Evolutionary conservation across 306 rosid species (phyloP), one percentile per base, ranked within the genome.

Genomic region (Quercus variabilis): DNA sequence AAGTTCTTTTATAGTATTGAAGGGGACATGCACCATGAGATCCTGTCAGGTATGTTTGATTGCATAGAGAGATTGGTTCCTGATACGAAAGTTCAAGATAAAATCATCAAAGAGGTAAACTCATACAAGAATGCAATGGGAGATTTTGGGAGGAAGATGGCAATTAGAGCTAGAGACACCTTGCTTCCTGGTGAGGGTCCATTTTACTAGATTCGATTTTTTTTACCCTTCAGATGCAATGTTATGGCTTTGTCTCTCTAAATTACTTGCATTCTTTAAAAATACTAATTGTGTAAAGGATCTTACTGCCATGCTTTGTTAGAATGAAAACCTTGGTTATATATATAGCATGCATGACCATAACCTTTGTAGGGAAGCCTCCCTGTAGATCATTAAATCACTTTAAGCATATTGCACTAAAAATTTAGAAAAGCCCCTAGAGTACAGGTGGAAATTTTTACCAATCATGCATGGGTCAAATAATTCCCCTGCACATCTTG

Each of bases 131-230:
- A 82, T 77, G 91, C 90, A 55, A 89, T 81, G 30, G 94, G 93
- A 76, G 98, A 94, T 86, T 94, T 94, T 83, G 91, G 91, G 79
- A 89, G 98, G 79, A 92, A 89, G 89, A 90, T 91, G 97, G 94
- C 98, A 71, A 86, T 91, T 78, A 88, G 97, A 79, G 94, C 97
- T 23, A 89, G 91, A 85, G 98, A 92, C 81, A 91, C 86, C 74
- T 80, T 91, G 67, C 97, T 94, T 84, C 98, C 93, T 59, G 90
- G 98, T 92, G 90, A 91, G 97, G 68, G 75, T 84, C 73, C 65
- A 25, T 63, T 90, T 74, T 76, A 49, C 49, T 75, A 33, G 70
- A 74, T 77, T 75, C 28, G 14, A 43, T 76, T 76, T 43, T 83
- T 81, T 35, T n/a, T 6, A 46, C 25, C 51, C 83, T 79, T 64